A percentile compares a stretch with the other conserved stretches of the same genome.
These are phyloP conservation scores for Macrocybe gigantea DNA, from an alignment of 768 basidiomycete genomes.

Conservation along the genomic window DNA sequence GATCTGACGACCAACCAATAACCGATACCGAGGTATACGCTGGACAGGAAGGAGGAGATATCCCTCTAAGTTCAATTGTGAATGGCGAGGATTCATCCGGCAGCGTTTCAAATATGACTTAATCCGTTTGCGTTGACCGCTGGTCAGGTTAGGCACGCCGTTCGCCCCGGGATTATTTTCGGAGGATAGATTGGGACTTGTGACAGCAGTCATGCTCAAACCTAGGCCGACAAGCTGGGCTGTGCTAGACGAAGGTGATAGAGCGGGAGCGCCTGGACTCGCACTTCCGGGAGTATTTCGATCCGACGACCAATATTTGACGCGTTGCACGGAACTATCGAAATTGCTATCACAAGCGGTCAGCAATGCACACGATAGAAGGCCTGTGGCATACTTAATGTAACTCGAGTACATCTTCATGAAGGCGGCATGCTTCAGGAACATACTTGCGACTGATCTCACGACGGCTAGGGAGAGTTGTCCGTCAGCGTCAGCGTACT, in stretches of 20 bases:
- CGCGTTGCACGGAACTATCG: constrained; percentile 84
- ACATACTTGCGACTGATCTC: constrained; percentile 79
- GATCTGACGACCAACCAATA: constrained; percentile 59
- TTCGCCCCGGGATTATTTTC: constrained; percentile 32
- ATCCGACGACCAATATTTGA: constrained; percentile 79
- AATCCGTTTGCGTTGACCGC: constrained; percentile 84
- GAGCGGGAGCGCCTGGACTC: constrained; percentile 31
- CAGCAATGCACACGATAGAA: constrained; percentile 3
- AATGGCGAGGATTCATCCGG: constrained; percentile 83
- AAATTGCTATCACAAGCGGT: constrained; percentile 63
- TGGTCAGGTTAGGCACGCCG: constrained; percentile 54
- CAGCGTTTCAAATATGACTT: constrained; percentile 87
- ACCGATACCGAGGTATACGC: constrained; percentile 92
- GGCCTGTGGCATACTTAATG: constrained; percentile 69
- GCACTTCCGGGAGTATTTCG: constrained; percentile 32
- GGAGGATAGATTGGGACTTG: constrained; percentile 34
- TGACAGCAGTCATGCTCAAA: constrained; percentile 46
- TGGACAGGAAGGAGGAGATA: constrained; percentile 95
- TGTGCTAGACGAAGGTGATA: constrained; percentile 57
- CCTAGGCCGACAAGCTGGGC: constrained; percentile 62
- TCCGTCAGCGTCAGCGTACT: constrained; percentile 62
- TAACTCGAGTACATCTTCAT: constrained; percentile 99
- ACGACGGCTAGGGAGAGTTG: constrained; percentile 70
- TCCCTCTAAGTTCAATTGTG: constrained; percentile 89
- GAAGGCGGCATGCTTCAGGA: constrained; percentile 92